Conservation (phyloP, 2,329 filamentous ascomycete genomes). For the Fusarium tuaranense region DNA sequence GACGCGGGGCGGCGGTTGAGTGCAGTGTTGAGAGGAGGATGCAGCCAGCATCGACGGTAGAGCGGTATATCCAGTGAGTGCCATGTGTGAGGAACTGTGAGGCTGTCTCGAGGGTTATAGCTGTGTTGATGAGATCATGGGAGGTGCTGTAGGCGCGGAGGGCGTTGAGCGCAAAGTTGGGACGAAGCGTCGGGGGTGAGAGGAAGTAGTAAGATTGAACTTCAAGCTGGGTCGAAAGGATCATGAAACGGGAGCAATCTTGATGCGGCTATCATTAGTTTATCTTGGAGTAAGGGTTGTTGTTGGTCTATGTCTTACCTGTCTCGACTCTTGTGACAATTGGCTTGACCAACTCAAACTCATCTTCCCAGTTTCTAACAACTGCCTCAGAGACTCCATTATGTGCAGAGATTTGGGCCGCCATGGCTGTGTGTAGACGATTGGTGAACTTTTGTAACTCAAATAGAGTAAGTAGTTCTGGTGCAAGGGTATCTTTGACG, state of each 20-base stretch:
- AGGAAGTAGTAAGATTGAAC: constrained; percentile 66
- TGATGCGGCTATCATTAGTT: not conserved
- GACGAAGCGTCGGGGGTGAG: constrained; percentile 54
- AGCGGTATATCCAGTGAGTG: constrained; percentile 63
- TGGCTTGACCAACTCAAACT: constrained; percentile 61
- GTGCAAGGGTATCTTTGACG: constrained; percentile 55
- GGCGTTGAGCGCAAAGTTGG: constrained; percentile 56
- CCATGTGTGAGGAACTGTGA: constrained; percentile 57
- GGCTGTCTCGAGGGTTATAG: constrained; percentile 57
- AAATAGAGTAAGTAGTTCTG: constrained; percentile 57
- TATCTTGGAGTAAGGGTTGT: not conserved
- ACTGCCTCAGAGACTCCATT: constrained; percentile 60
- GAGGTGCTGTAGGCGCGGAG: constrained; percentile 62
- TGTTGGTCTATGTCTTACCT: constrained; percentile 47
- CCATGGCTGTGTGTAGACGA: constrained; percentile 60
- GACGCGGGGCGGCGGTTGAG: constrained; percentile 54
- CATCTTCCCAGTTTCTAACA: constrained; percentile 63
- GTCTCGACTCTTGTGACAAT: constrained; percentile 60
- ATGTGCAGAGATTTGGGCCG: constrained; percentile 59
- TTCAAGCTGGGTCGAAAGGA: constrained; percentile 63
- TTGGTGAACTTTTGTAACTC: constrained; percentile 65
- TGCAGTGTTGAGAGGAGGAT: constrained; percentile 60
- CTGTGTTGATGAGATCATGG: constrained; percentile 57
- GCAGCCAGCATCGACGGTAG: constrained; percentile 58
- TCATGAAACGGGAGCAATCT: constrained; percentile 63